phyloP scores from a whole-genome alignment of 495 filamentous ascomycete genomes.

The Venustampulla echinocandica region DNA sequence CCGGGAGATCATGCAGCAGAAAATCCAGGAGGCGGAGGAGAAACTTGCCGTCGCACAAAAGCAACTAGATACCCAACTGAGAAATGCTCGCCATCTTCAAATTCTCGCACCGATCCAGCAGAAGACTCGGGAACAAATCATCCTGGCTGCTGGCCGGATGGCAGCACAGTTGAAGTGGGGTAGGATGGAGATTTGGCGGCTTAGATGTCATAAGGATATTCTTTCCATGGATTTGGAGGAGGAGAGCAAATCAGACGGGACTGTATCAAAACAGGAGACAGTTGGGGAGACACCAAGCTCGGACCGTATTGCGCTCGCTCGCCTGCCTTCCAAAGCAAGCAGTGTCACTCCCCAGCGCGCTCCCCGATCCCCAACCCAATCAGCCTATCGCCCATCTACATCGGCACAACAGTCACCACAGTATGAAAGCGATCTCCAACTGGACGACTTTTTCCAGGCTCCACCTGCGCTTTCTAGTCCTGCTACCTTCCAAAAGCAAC shows the following conservation, averaged over 20 bases:
- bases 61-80: conserved; percentile 69
- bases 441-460: conserved; percentile 23
- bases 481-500: conserved; percentile 38
- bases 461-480: conserved; percentile 21
- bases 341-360: conserved; percentile 25
- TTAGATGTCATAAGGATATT: conserved; percentile 86
- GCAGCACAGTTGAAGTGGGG: conserved; percentile 89
- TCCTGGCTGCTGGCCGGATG: conserved; percentile 75
- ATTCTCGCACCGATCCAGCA: conserved; percentile 82
- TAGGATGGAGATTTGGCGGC: conserved; percentile 85
- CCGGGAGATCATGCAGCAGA: conserved; percentile 69
- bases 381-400: conserved; percentile 21
- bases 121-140: conserved; percentile 75
- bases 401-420: conserved; percentile 11
- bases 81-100: conserved; percentile 88
- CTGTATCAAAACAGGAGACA: conserved; percentile 8
- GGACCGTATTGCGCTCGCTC: conserved; percentile 13
- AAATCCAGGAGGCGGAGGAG: conserved; percentile 76
- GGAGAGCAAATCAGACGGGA: conserved; percentile 32
- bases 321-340: conserved; percentile 19
- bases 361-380: conserved; percentile 23
- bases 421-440: conserved; percentile 17
- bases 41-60: conserved; percentile 63
- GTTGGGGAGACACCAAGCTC: conserved; percentile 5
- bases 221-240: conserved; percentile 77